Evolutionary conservation across 805 yeast genomes (phyloP), one percentile per base, ranked within the genome.

Genomic region (Phaffomyces opuntiae): DNA sequence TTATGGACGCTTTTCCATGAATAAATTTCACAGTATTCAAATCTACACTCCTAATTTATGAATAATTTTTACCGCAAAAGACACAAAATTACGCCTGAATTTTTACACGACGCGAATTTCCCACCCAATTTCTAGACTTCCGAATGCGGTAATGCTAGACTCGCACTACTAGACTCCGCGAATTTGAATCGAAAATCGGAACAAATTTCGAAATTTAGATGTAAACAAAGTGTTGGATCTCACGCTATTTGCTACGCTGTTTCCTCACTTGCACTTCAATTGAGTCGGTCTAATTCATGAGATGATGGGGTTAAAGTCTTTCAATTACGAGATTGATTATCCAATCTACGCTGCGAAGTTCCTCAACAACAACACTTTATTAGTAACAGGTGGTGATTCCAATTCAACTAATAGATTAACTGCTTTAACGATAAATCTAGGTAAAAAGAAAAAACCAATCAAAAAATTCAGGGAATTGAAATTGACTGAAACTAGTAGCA

Each of bases 311-410:
- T 43, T 57, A 34, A 42, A 40, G 13, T 43, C 46, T 2, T 54
- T 51, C 11, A 27, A 38, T 4, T 51, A 55, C 29, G 58, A 67
- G 42, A 56, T 69, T 32, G 91, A 87, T 3, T 86, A 81, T 56
- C 98, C 99, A 2, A 72, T 88, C 12, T 83, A 81, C 54, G 93
- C 87, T 7, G 83, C 93, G 48, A 77, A 78, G 51, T 91, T 88
- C 63, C 71, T 85, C 41, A 73, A 78, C 52, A 75, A 80, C 52
- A 65, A 68, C 49, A 77, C 83, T 3, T 64, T 91, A 29, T 66
- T 89, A 40, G 86, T 83, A 19, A 82, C 89, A 5, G 99, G 99
- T 33, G 97, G 97, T 36, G 96, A 96, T 25, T 39, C 16, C 39
- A 32, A 36, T 7, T 31, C 38, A n/a, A 37, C 49, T 35, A 91